phyloP scores from a whole-genome alignment of 2,329 filamentous ascomycete species.

The Fusarium sp. region DNA sequence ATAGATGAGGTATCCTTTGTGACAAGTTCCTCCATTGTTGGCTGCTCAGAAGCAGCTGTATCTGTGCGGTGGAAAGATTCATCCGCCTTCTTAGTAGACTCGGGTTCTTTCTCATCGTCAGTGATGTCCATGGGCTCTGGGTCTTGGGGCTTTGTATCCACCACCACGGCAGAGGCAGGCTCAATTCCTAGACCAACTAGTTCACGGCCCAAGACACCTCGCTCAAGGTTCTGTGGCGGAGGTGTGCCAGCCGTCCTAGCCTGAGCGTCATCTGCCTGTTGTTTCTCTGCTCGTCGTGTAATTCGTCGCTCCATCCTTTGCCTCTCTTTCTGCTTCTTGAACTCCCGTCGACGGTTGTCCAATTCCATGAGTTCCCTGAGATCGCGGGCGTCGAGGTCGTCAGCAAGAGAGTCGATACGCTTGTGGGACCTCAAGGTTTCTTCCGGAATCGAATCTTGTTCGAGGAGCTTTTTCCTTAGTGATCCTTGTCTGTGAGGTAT shows the following conservation, averaged over 20 bases:
- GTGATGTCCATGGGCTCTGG: constrained; percentile 45
- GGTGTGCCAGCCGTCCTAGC: constrained; percentile 64
- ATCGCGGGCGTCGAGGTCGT: constrained; percentile 86
- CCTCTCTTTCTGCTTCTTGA: constrained; percentile 75
- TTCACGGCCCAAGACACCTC: constrained; percentile 71
- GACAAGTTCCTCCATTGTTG: constrained; percentile 41
- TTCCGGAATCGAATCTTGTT: constrained; percentile 68
- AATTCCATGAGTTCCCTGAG: constrained; percentile 91
- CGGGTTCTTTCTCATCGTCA: constrained; percentile 34
- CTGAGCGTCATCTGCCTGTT: constrained; percentile 68
- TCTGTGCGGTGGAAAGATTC: constrained; percentile 51
- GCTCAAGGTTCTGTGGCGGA: constrained; percentile 68
- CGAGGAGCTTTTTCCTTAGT: constrained; percentile 64
- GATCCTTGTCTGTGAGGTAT: constrained; percentile 63
- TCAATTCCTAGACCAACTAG: constrained; percentile 68
- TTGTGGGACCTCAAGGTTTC: constrained; percentile 71
- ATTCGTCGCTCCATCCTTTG: constrained; percentile 75
- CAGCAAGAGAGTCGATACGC: constrained; percentile 78
- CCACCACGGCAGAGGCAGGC: constrained; percentile 66
- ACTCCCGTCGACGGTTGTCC: constrained; percentile 83
- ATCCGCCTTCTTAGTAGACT: constrained; percentile 41
- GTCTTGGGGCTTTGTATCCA: constrained; percentile 62
- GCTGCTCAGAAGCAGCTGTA: constrained; percentile 42
- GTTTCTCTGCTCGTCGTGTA: constrained; percentile 74
- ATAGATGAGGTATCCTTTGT: constrained; percentile 41